Conservation (phyloP, 164 flowering plant species). For the Umbilicus rupestris region DNA sequence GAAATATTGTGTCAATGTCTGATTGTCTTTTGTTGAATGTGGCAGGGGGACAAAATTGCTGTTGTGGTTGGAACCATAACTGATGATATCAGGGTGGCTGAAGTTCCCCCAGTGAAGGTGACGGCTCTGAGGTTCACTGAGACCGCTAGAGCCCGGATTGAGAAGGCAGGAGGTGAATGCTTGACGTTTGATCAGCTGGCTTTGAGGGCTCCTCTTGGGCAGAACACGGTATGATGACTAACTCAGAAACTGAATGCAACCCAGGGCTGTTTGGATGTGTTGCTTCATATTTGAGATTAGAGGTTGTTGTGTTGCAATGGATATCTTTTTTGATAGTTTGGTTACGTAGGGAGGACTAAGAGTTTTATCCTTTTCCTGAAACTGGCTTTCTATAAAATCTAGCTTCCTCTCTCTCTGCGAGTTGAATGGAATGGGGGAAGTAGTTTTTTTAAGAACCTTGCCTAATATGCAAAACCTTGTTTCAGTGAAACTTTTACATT, state of each 20-base stretch:
- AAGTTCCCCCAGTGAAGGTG: constrained; percentile 46
- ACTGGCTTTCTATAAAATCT: too few relatives aligned
- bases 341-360: too few relatives aligned
- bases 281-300: not conserved
- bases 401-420: too few relatives aligned
- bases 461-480: too few relatives aligned
- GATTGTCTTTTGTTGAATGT: not conserved
- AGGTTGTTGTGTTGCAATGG: not conserved
- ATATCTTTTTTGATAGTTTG: too few relatives aligned
- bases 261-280: not conserved
- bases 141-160: constrained; percentile 51
- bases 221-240: constrained; percentile 42
- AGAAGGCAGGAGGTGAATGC: constrained; percentile 63
- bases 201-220: constrained; percentile 56
- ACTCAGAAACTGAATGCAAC: not conserved
- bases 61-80: constrained; percentile 51
- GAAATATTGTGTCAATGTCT: not conserved
- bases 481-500: too few relatives aligned
- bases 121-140: constrained; percentile 56
- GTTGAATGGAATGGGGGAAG: too few relatives aligned
- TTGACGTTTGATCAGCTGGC: constrained; percentile 61
- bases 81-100: constrained; percentile 41
- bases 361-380: too few relatives aligned
- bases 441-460: too few relatives aligned
- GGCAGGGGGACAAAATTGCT: constrained; percentile 46